These are phyloP conservation scores for Anisodus tanguticus DNA, from an alignment of 257 asterid genomes.

Conservation along the genomic window DNA sequence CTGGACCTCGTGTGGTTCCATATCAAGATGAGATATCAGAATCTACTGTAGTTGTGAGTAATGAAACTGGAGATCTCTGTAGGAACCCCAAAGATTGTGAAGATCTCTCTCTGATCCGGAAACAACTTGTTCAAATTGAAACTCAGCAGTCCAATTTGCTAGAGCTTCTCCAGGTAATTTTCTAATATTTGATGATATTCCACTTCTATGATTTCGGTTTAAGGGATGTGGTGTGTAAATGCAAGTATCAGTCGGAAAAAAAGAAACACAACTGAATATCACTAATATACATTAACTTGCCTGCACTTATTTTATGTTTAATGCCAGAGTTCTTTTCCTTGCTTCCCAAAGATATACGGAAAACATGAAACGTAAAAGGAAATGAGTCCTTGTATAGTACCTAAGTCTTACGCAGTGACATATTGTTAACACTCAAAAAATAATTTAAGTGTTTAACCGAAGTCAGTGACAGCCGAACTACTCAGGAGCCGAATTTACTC, in stretches of 20 bases:
- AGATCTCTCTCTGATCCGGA: slow-evolving; percentile 70
- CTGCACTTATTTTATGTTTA: not conserved
- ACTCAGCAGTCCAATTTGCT: slow-evolving; percentile 82
- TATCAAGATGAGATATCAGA: slow-evolving; percentile 54
- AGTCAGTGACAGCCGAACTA: too few relatives aligned
- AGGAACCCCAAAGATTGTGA: slow-evolving; percentile 61
- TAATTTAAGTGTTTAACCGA: too few relatives aligned
- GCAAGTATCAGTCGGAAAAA: not conserved
- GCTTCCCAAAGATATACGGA: not conserved
- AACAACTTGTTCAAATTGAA: slow-evolving; percentile 90
- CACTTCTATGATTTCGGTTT: not conserved
- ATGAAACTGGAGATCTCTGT: slow-evolving; percentile 47
- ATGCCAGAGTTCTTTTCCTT: not conserved
- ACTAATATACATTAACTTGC: not conserved
- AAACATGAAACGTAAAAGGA: not conserved
- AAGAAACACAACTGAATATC: not conserved
- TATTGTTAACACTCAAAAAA: not conserved
- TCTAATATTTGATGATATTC: slow-evolving; percentile 31
- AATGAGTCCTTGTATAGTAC: not conserved
- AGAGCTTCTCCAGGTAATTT: slow-evolving; percentile 80
- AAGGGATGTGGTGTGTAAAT: too few relatives aligned
- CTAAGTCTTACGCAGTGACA: not conserved
- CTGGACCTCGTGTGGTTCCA: slow-evolving; percentile 65
- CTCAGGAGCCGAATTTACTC: too few relatives aligned
- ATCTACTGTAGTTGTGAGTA: slow-evolving; percentile 48